Evolutionary conservation across 805 yeast genomes (phyloP).

Genomic region (Kluyveromyces lactis): DNA sequence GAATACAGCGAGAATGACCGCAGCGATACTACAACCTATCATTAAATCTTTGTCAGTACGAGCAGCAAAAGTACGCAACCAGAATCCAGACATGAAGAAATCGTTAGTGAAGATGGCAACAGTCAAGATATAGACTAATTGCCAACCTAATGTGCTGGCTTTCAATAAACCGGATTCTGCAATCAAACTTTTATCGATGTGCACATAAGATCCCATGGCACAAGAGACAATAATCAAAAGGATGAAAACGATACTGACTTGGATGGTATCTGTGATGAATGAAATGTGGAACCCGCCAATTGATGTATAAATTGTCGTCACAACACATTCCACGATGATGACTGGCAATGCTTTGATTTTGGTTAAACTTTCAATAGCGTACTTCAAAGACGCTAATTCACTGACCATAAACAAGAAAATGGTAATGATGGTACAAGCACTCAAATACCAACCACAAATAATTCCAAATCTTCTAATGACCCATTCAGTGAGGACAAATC

Average conservation of each 20-base stretch:
- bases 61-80: slow-evolving; percentile 92
- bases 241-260: slow-evolving; percentile 64
- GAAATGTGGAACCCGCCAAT: slow-evolving; percentile 87
- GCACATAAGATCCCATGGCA: slow-evolving; percentile 68
- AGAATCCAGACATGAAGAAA: slow-evolving; percentile 83
- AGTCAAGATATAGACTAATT: slow-evolving; percentile 70
- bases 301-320: slow-evolving; percentile 79
- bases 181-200: slow-evolving; percentile 49
- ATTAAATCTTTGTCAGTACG: slow-evolving; percentile 63
- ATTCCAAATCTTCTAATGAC: slow-evolving; percentile 75
- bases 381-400: slow-evolving; percentile 73
- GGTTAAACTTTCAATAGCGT: slow-evolving; percentile 69
- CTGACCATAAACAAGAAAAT: slow-evolving; percentile 82
- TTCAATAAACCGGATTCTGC: slow-evolving; percentile 59
- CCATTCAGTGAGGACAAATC: slow-evolving; percentile 92
- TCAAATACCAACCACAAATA: slow-evolving; percentile 62
- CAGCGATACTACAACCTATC: slow-evolving; percentile 70
- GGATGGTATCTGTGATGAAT: slow-evolving; percentile 79
- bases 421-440: slow-evolving; percentile 76
- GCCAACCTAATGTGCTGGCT: slow-evolving; percentile 77
- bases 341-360: slow-evolving; percentile 73
- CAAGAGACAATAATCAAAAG: slow-evolving; percentile 62
- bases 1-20: slow-evolving; percentile 53
- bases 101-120: slow-evolving; percentile 88
- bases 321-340: slow-evolving; percentile 75